Evolutionary conservation across 345 rosid genomes (phyloP).

Genomic region (Eucalyptus marginata): DNA sequence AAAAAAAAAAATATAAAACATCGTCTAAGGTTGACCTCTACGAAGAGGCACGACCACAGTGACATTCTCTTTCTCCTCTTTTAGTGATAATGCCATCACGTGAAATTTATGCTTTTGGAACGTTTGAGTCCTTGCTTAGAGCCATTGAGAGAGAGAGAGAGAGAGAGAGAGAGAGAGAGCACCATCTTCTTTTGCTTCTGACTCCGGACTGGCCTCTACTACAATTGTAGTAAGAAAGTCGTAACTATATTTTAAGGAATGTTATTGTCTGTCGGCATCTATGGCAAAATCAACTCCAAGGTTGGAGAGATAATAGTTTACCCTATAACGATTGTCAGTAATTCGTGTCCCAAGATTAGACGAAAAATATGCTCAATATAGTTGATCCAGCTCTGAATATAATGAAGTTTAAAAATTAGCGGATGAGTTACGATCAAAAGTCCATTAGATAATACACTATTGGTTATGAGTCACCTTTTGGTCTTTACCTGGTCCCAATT

Average conservation of each 20-base stretch:
- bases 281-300: too few relatives aligned
- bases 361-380: too few relatives aligned
- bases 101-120: background rate
- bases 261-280: constrained; percentile 1
- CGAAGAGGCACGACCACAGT: too few relatives aligned
- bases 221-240: background rate
- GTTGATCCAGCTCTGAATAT: background rate
- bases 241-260: constrained; percentile 2
- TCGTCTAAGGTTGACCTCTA: too few relatives aligned
- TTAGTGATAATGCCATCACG: background rate
- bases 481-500: fast-evolving
- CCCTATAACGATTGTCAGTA: fast-evolving
- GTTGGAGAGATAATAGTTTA: too few relatives aligned
- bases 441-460: too few relatives aligned
- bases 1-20: too few relatives aligned
- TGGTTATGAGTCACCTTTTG: too few relatives aligned
- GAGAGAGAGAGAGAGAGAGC: background rate
- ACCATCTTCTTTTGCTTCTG: background rate
- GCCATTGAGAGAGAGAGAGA: background rate
- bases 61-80: too few relatives aligned
- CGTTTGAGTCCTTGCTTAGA: too few relatives aligned
- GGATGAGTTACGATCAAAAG: background rate
- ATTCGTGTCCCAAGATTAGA: too few relatives aligned
- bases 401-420: background rate
- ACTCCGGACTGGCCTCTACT: background rate